These are phyloP conservation scores for Plantago coronopus DNA, from an alignment of 305 asterid genomes.

Conservation along the genomic window DNA sequence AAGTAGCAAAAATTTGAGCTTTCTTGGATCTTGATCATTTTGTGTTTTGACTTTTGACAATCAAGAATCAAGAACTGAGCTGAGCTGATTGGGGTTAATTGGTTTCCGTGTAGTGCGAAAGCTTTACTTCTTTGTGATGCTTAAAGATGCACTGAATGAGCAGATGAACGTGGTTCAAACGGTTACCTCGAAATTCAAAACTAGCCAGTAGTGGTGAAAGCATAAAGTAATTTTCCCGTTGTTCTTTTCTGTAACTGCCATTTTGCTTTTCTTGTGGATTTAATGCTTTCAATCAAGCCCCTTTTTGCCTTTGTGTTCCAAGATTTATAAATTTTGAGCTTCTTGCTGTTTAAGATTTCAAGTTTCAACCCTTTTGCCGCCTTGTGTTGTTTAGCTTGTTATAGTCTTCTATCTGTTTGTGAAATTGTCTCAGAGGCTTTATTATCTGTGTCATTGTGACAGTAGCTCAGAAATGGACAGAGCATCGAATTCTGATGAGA, in stretches of 20 bases:
- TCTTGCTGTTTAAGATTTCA: not conserved
- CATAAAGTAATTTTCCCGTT: slow-evolving; percentile 36
- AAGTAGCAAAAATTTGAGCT: not conserved
- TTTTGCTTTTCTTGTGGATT: slow-evolving; percentile 22
- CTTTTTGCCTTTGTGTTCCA: slow-evolving; percentile 13
- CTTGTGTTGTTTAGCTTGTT: not conserved
- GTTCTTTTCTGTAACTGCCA: slow-evolving; percentile 35
- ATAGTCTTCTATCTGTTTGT: too few relatives aligned
- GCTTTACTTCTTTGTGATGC: slow-evolving; percentile 23
- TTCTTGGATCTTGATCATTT: slow-evolving; percentile 10
- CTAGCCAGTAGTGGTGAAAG: slow-evolving; percentile 32
- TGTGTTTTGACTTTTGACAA: too few relatives aligned
- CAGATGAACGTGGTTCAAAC: slow-evolving; percentile 38
- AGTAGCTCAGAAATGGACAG: slow-evolving; percentile 44
- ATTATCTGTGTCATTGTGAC: slow-evolving; percentile 8
- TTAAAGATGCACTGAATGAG: slow-evolving; percentile 20
- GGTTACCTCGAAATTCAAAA: slow-evolving; percentile 40
- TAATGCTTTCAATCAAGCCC: not conserved
- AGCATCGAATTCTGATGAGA: slow-evolving; percentile 44
- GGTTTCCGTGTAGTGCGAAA: not conserved
- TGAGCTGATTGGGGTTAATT: too few relatives aligned
- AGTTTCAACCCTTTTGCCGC: too few relatives aligned
- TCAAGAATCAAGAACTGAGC: slow-evolving; percentile 25
- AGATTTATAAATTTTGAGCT: slow-evolving; percentile 24
- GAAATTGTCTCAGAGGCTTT: not conserved